Base-by-base conservation (phyloP, 345 rosid species). In the Camelina hispida region DNA sequence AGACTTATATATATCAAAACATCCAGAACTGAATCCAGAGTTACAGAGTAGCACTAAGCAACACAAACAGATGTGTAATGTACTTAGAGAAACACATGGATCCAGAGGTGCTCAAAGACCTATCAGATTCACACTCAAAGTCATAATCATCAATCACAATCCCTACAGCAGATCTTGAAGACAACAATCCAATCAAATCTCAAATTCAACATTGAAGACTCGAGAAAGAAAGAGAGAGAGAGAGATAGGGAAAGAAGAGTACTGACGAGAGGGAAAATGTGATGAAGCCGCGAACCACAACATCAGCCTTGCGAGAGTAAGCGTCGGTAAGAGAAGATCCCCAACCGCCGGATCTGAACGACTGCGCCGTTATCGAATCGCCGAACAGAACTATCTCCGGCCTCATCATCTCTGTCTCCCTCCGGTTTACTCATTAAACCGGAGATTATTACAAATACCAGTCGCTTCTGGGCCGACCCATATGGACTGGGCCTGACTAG, bases 231-330 rank as follows among this genome's bases (percentile, higher is more conserved):
- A 30, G n/a, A 5, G 62, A 17, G n/a, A 5, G 62, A 17, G 7
- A 23, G 14, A 2, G 22, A 20, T 20, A 20, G 22, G 22, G 22
- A 20, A 20, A 20, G 22, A 46, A 46, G 37, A 47, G 46, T 46
- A 28, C 79, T 62, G 72, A 89, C 97, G 74, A 80, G 83, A 76
- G 93, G 91, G 82, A 93, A 91, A 51, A 89, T 69, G 78, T 85
- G 89, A 54, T 82, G 83, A 44, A 93, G 20, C 98, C 98, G 80
- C 98, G 98, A 47, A 88, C 83, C n/a, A 87, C 53, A 10, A 90
- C 84, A 75, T 94, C 97, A 16, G 91, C 98, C 87, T 94, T 88
- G 85, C 96, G 88, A 54, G 97, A 88, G 80, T 85, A 94, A 72
- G 85, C 70, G 78, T 91, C 85, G 7, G 87, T 83, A 42, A 94